phyloP scores from a whole-genome alignment of 352 stramenopile species.

The Phytopythium ostracodes region DNA sequence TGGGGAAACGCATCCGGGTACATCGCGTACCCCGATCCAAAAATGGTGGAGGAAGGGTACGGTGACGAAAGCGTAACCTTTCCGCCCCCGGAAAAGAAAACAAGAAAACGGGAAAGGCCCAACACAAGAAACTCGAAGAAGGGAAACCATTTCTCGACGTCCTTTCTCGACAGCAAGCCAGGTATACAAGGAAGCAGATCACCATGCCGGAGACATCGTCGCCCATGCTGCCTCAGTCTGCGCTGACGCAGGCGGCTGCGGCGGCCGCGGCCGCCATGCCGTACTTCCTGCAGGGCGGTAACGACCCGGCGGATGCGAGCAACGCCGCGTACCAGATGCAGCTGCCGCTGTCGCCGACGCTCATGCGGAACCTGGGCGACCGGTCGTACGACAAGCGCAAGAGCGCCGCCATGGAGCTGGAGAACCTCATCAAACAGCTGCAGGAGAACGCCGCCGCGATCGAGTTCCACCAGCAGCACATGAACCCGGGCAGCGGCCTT shows the following conservation, averaged over 20 bases:
- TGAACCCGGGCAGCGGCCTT: conserved; percentile 12
- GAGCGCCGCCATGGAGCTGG: conserved; percentile 97
- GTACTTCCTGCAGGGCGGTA: conserved; percentile 24
- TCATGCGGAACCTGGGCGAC: conserved; percentile 93
- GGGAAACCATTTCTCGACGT: not conserved
- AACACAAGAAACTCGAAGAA: not conserved
- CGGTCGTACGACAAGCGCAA: conserved; percentile 99
- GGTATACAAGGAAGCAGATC: not conserved
- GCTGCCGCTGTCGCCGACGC: conserved; percentile 66
- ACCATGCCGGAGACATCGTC: conserved; percentile 30
- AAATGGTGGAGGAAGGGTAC: not conserved
- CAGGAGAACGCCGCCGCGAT: conserved; percentile 90
- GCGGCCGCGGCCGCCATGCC: conserved; percentile 41
- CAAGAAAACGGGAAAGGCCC: not conserved
- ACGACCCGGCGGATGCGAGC: conserved; percentile 21
- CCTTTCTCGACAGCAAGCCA: not conserved
- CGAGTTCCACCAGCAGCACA: conserved; percentile 62
- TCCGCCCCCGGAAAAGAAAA: not conserved
- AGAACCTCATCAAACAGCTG: conserved; percentile 97
- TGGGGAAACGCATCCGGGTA: not conserved
- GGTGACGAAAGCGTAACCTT: not conserved
- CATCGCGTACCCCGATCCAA: not conserved
- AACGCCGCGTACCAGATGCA: conserved; percentile 36
- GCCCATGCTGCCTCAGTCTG: conserved; percentile 58
- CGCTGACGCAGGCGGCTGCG: conserved; percentile 37